Base-by-base conservation (phyloP, 2,329 filamentous ascomycete genomes). In the Botrytis cinerea region DNA sequence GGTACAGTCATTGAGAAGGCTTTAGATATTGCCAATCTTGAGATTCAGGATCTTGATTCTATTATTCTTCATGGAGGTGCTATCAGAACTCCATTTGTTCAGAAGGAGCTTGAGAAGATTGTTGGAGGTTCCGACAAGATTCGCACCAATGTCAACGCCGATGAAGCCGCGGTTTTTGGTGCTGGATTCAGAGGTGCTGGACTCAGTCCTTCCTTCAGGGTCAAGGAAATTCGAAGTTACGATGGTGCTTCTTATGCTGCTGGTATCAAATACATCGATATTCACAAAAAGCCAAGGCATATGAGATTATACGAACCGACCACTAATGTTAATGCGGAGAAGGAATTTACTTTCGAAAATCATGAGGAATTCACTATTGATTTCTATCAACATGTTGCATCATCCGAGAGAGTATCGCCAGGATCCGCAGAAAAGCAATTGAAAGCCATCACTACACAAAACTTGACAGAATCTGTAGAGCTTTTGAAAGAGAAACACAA, bases 91-190 rank as follows among this genome's bases (percentile, higher is more conserved):
- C 96, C 96, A 0, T 98, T 98, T 79, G 93, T 99, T 18, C 95
- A 98, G 82, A 95, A 91, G 83, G 88, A 92, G 79, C 89, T 99
- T 25, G 94, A 98, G 83, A 89, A 90, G 75, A 83, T 93, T 61
- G 88, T 91, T 69, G 92, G 93, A 54, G 88, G 87, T 28, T 83
- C 90, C 12, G 90, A 92, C 70, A 98, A 97, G 85, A 87, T 99
- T 74, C 92, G 94, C 76, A 92, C 91, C 80, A 99, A 97, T 79
- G 96, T 99, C 81, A 99, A 99, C 84, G 93, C 95, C 18, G 96
- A 99, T 80, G 96, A 99, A 84, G 92, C 96, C 38, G 96, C 96
- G 69, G 96, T 97, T 16, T 97, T 98, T 82, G 96, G 96, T 78
- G 95, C 96, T 72, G 95, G 92, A 43, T 98, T 99, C 87, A 93